Evolutionary conservation across 441 rosid genomes (phyloP).

Genomic region (Pelargonium australe): DNA sequence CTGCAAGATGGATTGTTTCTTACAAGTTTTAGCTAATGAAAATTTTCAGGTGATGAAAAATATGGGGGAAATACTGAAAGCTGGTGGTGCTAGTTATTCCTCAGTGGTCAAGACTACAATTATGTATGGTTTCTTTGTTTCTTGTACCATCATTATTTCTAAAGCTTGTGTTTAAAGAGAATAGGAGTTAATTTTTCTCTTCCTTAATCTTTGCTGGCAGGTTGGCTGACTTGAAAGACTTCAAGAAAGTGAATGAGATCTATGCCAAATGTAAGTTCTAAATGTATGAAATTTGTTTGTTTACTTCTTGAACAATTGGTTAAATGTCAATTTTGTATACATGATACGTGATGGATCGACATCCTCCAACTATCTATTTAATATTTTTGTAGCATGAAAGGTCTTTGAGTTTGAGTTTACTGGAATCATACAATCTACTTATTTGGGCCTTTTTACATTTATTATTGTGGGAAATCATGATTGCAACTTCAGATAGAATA

Average conservation of each 20-base stretch:
- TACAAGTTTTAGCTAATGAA: not conserved
- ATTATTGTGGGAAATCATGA: too few relatives aligned
- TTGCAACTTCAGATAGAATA: too few relatives aligned
- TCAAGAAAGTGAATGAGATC: conserved; percentile 90
- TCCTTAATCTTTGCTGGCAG: not conserved
- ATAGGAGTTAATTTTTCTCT: not conserved
- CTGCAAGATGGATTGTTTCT: too few relatives aligned
- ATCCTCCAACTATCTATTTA: too few relatives aligned
- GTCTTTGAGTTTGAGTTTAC: too few relatives aligned
- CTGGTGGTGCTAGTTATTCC: not conserved
- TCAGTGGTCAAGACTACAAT: not conserved
- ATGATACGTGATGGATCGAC: too few relatives aligned
- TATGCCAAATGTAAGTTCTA: conserved; percentile 80
- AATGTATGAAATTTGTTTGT: not conserved
- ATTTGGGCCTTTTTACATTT: too few relatives aligned
- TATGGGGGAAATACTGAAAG: conserved; percentile 1
- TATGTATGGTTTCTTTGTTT: not conserved
- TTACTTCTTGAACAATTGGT: not conserved
- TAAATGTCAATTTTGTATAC: too few relatives aligned
- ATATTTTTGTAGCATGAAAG: too few relatives aligned
- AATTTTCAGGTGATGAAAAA: not conserved
- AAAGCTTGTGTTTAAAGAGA: not conserved
- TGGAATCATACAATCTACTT: too few relatives aligned
- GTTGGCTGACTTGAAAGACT: conserved; percentile 58
- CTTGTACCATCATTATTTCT: not conserved